Percentiles rank a stretch among this genome's conserved stretches.
Evolutionary conservation across 2,329 filamentous ascomycete species (phyloP).

Genomic region (Pseudogymnoascus sp.): DNA sequence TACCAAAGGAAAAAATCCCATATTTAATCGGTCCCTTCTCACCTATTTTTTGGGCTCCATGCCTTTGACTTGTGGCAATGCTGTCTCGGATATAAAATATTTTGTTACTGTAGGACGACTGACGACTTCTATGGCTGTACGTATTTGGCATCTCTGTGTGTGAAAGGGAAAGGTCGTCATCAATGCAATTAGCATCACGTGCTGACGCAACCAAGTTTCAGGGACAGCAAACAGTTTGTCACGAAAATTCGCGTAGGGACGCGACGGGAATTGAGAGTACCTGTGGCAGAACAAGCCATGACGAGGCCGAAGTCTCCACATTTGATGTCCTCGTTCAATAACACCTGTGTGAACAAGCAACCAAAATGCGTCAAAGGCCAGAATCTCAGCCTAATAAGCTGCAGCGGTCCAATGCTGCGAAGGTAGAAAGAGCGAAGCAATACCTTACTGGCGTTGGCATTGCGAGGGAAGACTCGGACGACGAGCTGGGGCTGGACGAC

Average conservation of each 20-base stretch:
- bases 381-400: constrained; percentile 17
- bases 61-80: not conserved
- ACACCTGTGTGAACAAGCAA: not conserved
- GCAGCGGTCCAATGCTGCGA: constrained; percentile 21
- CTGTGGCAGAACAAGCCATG: not conserved
- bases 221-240: not conserved
- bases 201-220: not conserved
- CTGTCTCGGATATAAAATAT: not conserved
- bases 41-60: not conserved
- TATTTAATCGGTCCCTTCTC: not conserved
- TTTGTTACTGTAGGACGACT: not conserved
- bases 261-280: not conserved
- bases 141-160: not conserved
- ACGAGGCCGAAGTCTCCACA: not conserved
- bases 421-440: constrained; percentile 36
- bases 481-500: constrained; percentile 72
- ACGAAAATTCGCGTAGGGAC: constrained; percentile 2
- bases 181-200: not conserved
- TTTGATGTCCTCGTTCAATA: not conserved
- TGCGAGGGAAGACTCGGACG: constrained; percentile 71
- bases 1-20: no score
- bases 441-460: constrained; percentile 28
- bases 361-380: constrained; percentile 27
- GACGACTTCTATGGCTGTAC: not conserved
- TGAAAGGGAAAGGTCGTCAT: not conserved